Evolutionary conservation across 2,329 filamentous ascomycete species (phyloP).

Genomic region (Colletotrichum karsti): DNA sequence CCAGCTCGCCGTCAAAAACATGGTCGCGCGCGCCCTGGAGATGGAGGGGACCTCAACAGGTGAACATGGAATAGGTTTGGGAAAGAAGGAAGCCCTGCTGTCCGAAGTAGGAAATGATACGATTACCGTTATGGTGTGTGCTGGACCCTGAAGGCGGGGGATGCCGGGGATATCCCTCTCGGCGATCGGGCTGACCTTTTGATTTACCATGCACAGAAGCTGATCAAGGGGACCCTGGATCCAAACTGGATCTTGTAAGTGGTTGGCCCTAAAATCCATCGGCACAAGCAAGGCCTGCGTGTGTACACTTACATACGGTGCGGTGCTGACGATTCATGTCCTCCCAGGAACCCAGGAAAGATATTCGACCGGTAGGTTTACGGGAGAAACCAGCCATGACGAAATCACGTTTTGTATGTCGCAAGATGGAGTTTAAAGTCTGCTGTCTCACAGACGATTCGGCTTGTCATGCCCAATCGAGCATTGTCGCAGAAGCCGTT

Average conservation of each 20-base stretch:
- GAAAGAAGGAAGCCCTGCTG: slow-evolving; percentile 82
- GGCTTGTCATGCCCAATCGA: not conserved
- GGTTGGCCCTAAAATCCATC: not conserved
- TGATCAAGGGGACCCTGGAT: not conserved
- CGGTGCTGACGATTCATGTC: not conserved
- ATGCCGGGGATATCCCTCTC: slow-evolving; percentile 5
- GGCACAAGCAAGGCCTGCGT: not conserved
- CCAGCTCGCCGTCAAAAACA: slow-evolving; percentile 84
- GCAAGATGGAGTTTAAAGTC: slow-evolving; percentile 4
- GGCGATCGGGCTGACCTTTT: not conserved
- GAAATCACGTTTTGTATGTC: slow-evolving; percentile 23
- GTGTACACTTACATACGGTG: not conserved
- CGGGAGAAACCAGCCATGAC: slow-evolving; percentile 20
- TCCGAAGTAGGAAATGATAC: slow-evolving; percentile 84
- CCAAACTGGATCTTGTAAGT: not conserved
- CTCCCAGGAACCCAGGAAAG: slow-evolving; percentile 23
- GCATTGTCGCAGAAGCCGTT: not conserved
- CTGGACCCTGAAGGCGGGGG: slow-evolving; percentile 20
- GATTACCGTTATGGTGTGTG: slow-evolving; percentile 79
- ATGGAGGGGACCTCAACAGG: slow-evolving; percentile 95
- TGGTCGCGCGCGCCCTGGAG: slow-evolving; percentile 88
- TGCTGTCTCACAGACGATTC: not conserved
- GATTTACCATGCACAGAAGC: not conserved
- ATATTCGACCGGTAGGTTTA: slow-evolving; percentile 23
- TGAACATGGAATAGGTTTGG: slow-evolving; percentile 85